Percentiles rank a stretch among this genome's conserved stretches.
Evolutionary conservation across 2,329 filamentous ascomycete species (phyloP).

Genomic region (Xylaria arbuscula): DNA sequence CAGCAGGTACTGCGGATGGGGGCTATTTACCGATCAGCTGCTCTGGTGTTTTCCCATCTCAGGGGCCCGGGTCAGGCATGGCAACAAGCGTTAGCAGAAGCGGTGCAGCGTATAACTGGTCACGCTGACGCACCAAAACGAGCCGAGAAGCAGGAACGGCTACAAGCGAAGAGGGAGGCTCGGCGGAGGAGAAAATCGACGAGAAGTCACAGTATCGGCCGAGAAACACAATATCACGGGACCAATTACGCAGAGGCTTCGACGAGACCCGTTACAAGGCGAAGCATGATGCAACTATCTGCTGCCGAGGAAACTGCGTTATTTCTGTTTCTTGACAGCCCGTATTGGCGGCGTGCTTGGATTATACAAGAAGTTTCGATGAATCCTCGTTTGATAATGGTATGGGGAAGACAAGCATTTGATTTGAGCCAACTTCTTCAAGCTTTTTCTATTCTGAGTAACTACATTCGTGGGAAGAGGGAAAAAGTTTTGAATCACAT

Average conservation of each 20-base stretch:
- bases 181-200: conserved; percentile 20
- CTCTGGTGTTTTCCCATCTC: conserved; percentile 32
- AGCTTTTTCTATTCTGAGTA: conserved; percentile 20
- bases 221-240: background rate
- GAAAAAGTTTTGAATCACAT: conserved; percentile 33
- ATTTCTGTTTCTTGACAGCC: conserved; percentile 30
- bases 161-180: conserved; percentile 23
- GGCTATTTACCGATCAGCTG: conserved; percentile 33
- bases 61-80: conserved; percentile 10
- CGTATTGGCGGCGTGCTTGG: conserved; percentile 36
- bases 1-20: conserved; percentile 35
- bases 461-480: conserved; percentile 23
- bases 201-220: conserved; percentile 1
- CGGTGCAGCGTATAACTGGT: conserved; percentile 19
- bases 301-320: conserved; percentile 33
- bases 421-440: conserved; percentile 28
- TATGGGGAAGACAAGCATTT: conserved; percentile 35
- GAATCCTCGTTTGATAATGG: conserved; percentile 31
- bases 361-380: conserved; percentile 38
- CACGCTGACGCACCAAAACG: conserved; percentile 12
- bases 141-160: conserved; percentile 3
- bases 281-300: conserved; percentile 24
- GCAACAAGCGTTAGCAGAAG: conserved; percentile 23
- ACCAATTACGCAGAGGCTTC: conserved; percentile 10
- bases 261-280: background rate